phyloP scores from a whole-genome alignment of 257 asterid species.

The Hygrophila difformis region DNA sequence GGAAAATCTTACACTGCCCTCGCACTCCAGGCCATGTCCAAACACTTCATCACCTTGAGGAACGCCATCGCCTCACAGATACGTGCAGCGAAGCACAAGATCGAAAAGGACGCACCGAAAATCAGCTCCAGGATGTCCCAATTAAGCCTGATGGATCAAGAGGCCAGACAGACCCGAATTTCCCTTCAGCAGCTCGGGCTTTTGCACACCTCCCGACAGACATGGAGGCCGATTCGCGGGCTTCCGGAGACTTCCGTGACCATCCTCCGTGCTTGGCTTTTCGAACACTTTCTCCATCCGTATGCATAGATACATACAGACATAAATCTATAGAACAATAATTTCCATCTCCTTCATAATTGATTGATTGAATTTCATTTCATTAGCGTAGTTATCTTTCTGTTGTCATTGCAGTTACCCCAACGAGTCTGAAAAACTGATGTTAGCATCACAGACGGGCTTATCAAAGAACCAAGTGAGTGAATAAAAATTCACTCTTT shows the following conservation, averaged over 20 bases:
- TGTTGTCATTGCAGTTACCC: constrained; percentile 52
- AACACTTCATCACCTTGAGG: constrained; percentile 58
- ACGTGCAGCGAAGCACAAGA: constrained; percentile 27
- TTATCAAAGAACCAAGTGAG: constrained; percentile 83
- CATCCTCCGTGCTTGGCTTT: constrained; percentile 89
- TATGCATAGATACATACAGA: too few relatives aligned
- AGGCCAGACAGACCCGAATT: constrained; percentile 23
- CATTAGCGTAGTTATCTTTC: neutral
- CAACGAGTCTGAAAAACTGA: constrained; percentile 76
- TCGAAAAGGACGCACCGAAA: constrained; percentile 44
- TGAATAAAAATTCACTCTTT: too few relatives aligned
- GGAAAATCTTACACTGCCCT: constrained; percentile 77
- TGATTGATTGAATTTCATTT: too few relatives aligned
- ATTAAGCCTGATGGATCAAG: constrained; percentile 54
- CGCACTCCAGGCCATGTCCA: constrained; percentile 85
- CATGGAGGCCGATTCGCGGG: constrained; percentile 84
- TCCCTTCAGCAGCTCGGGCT: constrained; percentile 52
- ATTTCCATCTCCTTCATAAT: too few relatives aligned
- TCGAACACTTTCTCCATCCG: constrained; percentile 95
- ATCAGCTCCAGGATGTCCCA: constrained; percentile 53
- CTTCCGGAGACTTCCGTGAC: constrained; percentile 77
- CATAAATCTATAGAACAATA: too few relatives aligned
- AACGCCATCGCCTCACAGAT: constrained; percentile 61
- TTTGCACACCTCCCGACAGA: constrained; percentile 42
- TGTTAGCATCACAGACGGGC: constrained; percentile 85